phyloP scores from a whole-genome alignment of 2,329 filamentous ascomycete genomes.

The Samsoniella hepiali region DNA sequence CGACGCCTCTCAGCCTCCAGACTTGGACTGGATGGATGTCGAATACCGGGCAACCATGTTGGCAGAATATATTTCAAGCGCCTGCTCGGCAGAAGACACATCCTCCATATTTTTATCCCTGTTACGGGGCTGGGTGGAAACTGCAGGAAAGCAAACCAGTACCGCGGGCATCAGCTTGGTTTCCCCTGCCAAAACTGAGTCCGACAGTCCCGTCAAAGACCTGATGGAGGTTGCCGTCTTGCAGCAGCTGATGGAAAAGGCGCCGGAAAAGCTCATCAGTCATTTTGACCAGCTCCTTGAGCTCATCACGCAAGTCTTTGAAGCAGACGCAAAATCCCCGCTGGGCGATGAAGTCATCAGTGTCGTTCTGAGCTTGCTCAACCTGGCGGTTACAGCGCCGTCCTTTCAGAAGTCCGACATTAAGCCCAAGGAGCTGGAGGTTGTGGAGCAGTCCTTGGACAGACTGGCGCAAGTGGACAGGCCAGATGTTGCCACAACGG shows the following conservation, averaged over 20 bases:
- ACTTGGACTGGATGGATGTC: conserved; percentile 43
- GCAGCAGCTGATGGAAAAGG: conserved; percentile 61
- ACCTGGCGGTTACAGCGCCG: conserved; percentile 56
- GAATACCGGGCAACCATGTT: conserved; percentile 48
- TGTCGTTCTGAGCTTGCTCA: conserved; percentile 58
- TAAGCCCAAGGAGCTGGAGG: conserved; percentile 38
- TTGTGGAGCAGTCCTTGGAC: conserved; percentile 49
- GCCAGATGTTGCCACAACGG: conserved; percentile 48
- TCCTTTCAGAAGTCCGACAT: conserved; percentile 51
- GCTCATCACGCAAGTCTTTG: conserved; percentile 59
- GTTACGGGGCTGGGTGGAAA: conserved; percentile 55
- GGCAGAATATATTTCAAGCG: conserved; percentile 46
- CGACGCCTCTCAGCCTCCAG: conserved; percentile 19
- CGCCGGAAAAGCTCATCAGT: conserved; percentile 60
- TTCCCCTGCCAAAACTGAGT: conserved; percentile 21
- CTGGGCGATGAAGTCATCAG: conserved; percentile 48
- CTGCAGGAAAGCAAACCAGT: conserved; percentile 26
- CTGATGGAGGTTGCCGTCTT: conserved; percentile 60
- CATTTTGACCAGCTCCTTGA: conserved; percentile 63
- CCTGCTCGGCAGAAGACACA: conserved; percentile 53
- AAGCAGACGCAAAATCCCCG: conserved; percentile 39
- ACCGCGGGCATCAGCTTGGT: conserved; percentile 27
- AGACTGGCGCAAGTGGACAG: conserved; percentile 37
- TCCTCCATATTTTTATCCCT: conserved; percentile 59
- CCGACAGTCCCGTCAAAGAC: conserved; percentile 36